Conservation (phyloP, 169 alveolate genomes). For the Hepatocystis sp. region DNA sequence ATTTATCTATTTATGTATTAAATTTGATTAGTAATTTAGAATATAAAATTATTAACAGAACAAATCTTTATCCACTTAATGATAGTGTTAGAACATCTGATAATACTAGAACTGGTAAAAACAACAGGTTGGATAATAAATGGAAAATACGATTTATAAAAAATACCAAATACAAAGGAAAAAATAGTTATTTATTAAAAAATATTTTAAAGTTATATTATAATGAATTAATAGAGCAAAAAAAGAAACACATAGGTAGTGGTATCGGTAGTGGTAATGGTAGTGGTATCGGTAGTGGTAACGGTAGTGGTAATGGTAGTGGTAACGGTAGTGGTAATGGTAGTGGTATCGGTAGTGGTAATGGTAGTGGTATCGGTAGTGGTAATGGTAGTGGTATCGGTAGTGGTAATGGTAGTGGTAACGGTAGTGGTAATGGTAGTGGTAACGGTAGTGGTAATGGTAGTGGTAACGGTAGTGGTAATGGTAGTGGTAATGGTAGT, state of each 20-base stretch:
- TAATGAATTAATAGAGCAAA: conserved; percentile 38
- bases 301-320: too few relatives aligned
- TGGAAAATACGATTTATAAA: conserved; percentile 68
- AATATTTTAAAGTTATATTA: conserved; percentile 34
- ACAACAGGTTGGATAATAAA: conserved; percentile 1
- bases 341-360: too few relatives aligned
- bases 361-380: too few relatives aligned
- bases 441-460: too few relatives aligned
- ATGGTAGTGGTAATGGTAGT: neutral
- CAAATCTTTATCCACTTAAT: too few relatives aligned
- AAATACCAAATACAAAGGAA: conserved; percentile 51
- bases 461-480: neutral
- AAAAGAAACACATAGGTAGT: too few relatives aligned
- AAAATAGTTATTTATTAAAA: conserved; percentile 43
- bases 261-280: too few relatives aligned
- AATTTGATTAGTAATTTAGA: conserved; percentile 54
- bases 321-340: too few relatives aligned
- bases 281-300: too few relatives aligned
- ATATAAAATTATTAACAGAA: conserved; percentile 16
- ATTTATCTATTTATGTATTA: conserved; percentile 23
- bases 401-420: too few relatives aligned
- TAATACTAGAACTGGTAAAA: neutral
- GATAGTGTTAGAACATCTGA: neutral
- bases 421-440: too few relatives aligned
- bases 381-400: too few relatives aligned